These are phyloP conservation scores for Neopestalotiopsis rosae DNA, from an alignment of 2,329 filamentous ascomycete species.

Conservation along the genomic window DNA sequence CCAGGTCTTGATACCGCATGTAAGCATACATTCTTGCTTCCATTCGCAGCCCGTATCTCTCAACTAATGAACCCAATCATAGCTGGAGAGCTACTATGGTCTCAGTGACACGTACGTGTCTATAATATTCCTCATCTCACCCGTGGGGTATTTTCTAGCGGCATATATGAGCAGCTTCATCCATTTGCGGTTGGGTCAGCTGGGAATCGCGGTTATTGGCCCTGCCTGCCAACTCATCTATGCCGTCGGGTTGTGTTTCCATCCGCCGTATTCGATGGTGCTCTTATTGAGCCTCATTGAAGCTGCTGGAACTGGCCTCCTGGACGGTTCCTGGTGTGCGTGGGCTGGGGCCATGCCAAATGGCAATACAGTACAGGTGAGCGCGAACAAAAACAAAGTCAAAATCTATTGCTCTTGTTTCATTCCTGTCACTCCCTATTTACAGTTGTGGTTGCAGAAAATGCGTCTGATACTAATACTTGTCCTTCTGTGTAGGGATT, in stretches of 20 bases:
- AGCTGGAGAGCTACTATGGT: conserved; percentile 44
- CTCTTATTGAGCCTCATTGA: conserved; percentile 37
- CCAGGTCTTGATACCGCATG: conserved; percentile 13
- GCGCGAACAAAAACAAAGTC: background rate
- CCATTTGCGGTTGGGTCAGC: conserved; percentile 46
- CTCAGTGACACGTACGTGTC: conserved; percentile 49
- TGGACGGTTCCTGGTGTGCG: conserved; percentile 51
- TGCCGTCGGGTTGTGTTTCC: conserved; percentile 32
- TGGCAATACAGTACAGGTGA: conserved; percentile 25
- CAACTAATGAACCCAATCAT: background rate
- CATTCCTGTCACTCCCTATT: too few species aligned
- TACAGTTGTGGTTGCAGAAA: background rate
- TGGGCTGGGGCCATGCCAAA: conserved; percentile 45
- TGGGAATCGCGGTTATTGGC: conserved; percentile 43
- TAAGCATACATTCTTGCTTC: too few species aligned
- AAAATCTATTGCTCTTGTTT: background rate
- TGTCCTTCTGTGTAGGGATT: conserved; percentile 33
- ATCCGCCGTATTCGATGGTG: conserved; percentile 37
- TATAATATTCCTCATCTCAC: conserved; percentile 47
- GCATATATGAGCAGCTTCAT: conserved; percentile 44
- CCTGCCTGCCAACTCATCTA: conserved; percentile 42
- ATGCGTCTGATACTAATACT: background rate
- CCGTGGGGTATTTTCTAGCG: conserved; percentile 48
- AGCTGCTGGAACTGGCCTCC: conserved; percentile 43
- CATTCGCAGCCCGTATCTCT: too few species aligned